Evolutionary conservation across 1,284 basidiomycete species (phyloP).

Genomic region (Sanghuangporus weigelae): DNA sequence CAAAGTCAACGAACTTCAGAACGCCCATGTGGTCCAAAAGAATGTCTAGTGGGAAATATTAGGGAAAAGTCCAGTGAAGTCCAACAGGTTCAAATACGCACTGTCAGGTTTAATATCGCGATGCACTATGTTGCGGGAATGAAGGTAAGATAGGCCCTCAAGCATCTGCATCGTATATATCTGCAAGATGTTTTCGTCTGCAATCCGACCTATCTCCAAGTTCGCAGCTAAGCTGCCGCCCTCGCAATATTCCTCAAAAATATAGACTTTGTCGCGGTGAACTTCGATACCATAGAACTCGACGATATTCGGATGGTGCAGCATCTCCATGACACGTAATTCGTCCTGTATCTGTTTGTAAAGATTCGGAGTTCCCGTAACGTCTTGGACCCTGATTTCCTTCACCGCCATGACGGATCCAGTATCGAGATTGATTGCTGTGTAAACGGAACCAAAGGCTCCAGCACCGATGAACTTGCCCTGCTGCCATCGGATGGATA

Average conservation of each 20-base stretch:
- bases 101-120: constrained; percentile 99
- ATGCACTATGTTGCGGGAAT: constrained; percentile 90
- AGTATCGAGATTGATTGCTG: constrained; percentile 95
- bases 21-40: constrained; percentile 90
- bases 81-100: constrained; percentile 40
- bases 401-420: constrained; percentile 99
- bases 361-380: constrained; percentile 75
- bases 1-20: constrained; percentile 98
- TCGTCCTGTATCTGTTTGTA: constrained; percentile 97
- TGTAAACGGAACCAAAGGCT: constrained; percentile 97
- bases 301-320: constrained; percentile 97
- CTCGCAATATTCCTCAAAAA: constrained; percentile 98
- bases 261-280: constrained; percentile 98
- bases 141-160: constrained; percentile 90
- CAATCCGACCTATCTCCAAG: constrained; percentile 91
- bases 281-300: constrained; percentile 99
- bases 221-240: constrained; percentile 90
- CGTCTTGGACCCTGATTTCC: constrained; percentile 97
- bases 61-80: constrained; percentile 10
- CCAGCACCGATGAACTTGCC: constrained; percentile 97
- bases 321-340: constrained; percentile 97
- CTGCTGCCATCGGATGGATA: constrained; percentile 98
- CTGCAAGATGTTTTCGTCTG: constrained; percentile 95
- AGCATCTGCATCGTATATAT: constrained; percentile 98
- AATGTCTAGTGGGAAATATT: constrained; percentile 61